A percentile compares a stretch with the other conserved stretches of the same genome.
Evolutionary conservation across 192 early-diverging fungal genomes (phyloP).

Genomic region (Geranomyces variabilis): DNA sequence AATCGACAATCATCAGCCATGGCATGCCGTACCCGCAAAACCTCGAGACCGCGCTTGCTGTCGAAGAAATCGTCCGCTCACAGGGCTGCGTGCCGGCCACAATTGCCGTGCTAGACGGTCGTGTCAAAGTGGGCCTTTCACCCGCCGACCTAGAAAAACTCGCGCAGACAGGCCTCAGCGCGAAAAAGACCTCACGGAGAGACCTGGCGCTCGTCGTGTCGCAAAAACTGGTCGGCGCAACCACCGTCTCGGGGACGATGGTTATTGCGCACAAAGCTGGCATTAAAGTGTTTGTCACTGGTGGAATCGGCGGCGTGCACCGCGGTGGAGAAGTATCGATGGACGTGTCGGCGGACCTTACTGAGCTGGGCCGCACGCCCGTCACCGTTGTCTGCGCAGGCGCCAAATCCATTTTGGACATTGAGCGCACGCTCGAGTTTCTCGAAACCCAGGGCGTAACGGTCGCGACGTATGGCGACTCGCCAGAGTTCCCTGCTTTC

Average conservation of each 20-base stretch:
- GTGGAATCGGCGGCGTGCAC: slow-evolving; percentile 96
- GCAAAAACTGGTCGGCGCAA: slow-evolving; percentile 71
- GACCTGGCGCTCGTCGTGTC: slow-evolving; percentile 80
- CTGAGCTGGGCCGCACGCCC: slow-evolving; percentile 87
- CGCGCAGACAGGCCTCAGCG: slow-evolving; percentile 60
- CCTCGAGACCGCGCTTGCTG: slow-evolving; percentile 76
- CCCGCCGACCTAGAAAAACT: slow-evolving; percentile 63
- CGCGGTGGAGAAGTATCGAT: slow-evolving; percentile 69
- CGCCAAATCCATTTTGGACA: slow-evolving; percentile 94
- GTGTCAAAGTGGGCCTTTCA: slow-evolving; percentile 79
- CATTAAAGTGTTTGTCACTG: slow-evolving; percentile 92
- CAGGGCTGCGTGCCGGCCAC: slow-evolving; percentile 84
- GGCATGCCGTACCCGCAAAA: slow-evolving; percentile 96
- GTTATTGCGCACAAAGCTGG: slow-evolving; percentile 82
- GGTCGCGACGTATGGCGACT: slow-evolving; percentile 75
- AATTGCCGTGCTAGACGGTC: slow-evolving; percentile 86
- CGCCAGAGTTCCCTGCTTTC: slow-evolving; percentile 84
- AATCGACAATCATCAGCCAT: slow-evolving; percentile 96
- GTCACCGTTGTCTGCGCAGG: slow-evolving; percentile 96
- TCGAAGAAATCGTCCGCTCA: slow-evolving; percentile 75
- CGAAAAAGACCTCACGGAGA: slow-evolving; percentile 80
- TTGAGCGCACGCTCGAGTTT: slow-evolving; percentile 87
- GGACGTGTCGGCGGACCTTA: slow-evolving; percentile 92
- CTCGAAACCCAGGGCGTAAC: slow-evolving; percentile 93
- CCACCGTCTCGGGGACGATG: slow-evolving; percentile 93